Base-by-base conservation (phyloP, 495 filamentous ascomycete genomes). In the Aspergillus funiculosus region DNA sequence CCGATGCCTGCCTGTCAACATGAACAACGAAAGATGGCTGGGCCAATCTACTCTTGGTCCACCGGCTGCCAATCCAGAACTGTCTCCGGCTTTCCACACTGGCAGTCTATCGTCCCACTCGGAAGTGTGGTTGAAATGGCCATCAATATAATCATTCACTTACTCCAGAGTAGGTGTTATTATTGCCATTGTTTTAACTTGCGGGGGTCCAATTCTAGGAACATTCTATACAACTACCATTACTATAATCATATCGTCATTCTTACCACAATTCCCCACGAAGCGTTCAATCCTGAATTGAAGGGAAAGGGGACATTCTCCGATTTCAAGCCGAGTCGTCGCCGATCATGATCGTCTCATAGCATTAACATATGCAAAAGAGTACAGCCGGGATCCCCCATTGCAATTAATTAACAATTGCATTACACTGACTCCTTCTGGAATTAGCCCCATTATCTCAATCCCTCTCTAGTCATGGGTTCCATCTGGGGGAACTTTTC, bases 1-100 rank as follows among this genome's bases (percentile, higher is more conserved):
- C 75, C 74, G 70, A 68, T 64, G 68, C 67, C 68, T 68, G 65
- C 59, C 66, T 61, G 64, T 61, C 60, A 68, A 65, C 55, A 40
- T 46, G 35, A 32, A 56, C 48, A 49, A 53, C 46, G 25, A 36
- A 53, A 49, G 36, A 53, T 28, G 53, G 53, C 39, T 56, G 53
- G 52, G 51, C 61, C 59, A 62, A 56, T 48, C 56, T 51, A 39
- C 3, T 25, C 40, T 19, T 32, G 47, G 11, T 51, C 46, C 47
- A 31, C 30, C 18, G 37, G 11, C 29, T 21, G 17, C 39, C 41
- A 39, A 44, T 53, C 19, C 47, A 57, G 39, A 44, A 27, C 49
- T 40, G 22, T 26, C 46, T 27, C 14, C 20, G 40, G 21, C 24
- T 39, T 39, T 34, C 30, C 20, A 50, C 37, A 42, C 26, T 42